Conservation (phyloP, 2,329 filamentous ascomycete genomes). For the Lizonia empirigonia region DNA sequence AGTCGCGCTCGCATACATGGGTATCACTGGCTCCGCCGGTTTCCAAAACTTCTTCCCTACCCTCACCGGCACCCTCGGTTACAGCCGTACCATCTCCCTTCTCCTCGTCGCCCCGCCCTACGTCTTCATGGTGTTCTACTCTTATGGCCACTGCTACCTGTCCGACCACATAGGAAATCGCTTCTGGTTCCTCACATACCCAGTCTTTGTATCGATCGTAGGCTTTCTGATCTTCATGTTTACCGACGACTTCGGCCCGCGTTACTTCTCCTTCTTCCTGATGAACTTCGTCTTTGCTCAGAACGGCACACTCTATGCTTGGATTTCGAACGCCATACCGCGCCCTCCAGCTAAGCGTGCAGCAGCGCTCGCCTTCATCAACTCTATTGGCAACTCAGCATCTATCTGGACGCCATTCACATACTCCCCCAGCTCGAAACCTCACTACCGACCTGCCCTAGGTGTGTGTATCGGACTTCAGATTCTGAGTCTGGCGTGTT, state of each 20-base stretch:
- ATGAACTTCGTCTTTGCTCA: constrained; percentile 63
- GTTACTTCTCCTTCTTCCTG: constrained; percentile 62
- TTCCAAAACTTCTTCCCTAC: constrained; percentile 65
- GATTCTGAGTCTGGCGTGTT: constrained; percentile 23
- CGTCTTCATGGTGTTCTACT: constrained; percentile 61
- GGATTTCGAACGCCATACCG: constrained; percentile 59
- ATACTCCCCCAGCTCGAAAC: constrained; percentile 32
- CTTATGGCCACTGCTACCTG: constrained; percentile 48
- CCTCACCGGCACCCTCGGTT: constrained; percentile 60
- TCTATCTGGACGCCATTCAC: constrained; percentile 56
- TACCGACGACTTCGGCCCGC: constrained; percentile 56
- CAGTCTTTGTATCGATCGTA: constrained; percentile 57
- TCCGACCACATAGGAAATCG: constrained; percentile 52
- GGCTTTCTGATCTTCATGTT: constrained; percentile 63
- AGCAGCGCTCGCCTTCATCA: constrained; percentile 61
- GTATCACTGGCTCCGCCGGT: constrained; percentile 56
- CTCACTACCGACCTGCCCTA: constrained; percentile 29
- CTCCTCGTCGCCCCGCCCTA: constrained; percentile 65
- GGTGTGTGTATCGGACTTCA: constrained; percentile 31
- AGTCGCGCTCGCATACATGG: constrained; percentile 55
- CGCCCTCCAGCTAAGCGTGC: constrained; percentile 62
- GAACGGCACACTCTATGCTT: constrained; percentile 62
- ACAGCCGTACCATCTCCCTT: constrained; percentile 59
- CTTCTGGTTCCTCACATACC: constrained; percentile 51
- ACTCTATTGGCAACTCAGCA: constrained; percentile 59